phyloP scores from a whole-genome alignment of 2,329 filamentous ascomycete species.

The Phaeosphaeria sp. region DNA sequence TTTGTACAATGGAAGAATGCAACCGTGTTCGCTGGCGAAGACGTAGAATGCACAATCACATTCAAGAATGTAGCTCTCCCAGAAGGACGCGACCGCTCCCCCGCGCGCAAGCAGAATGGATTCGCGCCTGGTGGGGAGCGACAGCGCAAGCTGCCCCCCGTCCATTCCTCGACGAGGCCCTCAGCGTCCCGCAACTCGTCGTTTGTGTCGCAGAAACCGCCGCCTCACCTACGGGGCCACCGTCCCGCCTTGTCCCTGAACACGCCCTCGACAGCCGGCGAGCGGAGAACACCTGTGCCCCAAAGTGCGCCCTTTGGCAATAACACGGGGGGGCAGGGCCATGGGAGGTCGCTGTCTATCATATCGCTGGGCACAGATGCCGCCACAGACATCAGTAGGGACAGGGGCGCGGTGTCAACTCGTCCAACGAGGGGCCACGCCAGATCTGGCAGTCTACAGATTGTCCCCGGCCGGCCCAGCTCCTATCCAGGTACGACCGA shows the following conservation, averaged over 20 bases:
- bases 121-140: constrained; percentile 43
- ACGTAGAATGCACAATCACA: constrained; percentile 92
- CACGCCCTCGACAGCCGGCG: constrained; percentile 44
- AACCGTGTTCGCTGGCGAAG: constrained; percentile 94
- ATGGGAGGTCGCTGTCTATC: constrained; percentile 58
- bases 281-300: constrained; percentile 30
- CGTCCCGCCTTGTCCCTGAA: constrained; percentile 70
- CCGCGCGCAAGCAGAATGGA: constrained; percentile 44
- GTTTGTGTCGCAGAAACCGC: constrained; percentile 35
- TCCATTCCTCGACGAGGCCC: constrained; percentile 44
- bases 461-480: constrained; percentile 58
- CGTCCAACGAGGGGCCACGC: constrained; percentile 70
- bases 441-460: constrained; percentile 82
- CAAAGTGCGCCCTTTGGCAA: constrained; percentile 27
- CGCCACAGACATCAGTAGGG: constrained; percentile 37
- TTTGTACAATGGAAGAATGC: constrained; percentile 95
- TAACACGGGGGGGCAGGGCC: constrained; percentile 39
- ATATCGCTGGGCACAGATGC: constrained; percentile 56
- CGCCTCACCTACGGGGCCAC: constrained; percentile 61
- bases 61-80: constrained; percentile 82
- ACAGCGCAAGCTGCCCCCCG: constrained; percentile 48
- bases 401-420: constrained; percentile 32
- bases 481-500: constrained; percentile 38
- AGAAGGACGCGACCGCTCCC: constrained; percentile 41
- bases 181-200: constrained; percentile 47